Base-by-base conservation (phyloP, 345 rosid genomes). In the Sapria himalayana region DNA sequence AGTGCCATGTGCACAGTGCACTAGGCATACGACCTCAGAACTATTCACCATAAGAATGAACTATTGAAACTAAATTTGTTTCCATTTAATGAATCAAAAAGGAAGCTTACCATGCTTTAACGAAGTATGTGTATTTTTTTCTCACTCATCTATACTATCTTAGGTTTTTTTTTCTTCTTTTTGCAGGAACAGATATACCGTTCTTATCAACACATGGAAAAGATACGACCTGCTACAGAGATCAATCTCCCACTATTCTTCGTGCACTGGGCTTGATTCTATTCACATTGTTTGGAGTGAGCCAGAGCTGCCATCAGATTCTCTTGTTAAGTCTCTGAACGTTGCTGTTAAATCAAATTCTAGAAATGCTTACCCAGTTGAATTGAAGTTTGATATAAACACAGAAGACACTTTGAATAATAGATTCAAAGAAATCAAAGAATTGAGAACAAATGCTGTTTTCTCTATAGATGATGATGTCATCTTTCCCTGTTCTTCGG, bases 221-320 rank as follows among this genome's bases (percentile, higher is more conserved):
- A 76, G 94, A 76, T 64, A 86, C 15, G 89, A 81, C 70, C 78
- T 86, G 13, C 52, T 86, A 56, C 78, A 76, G 80, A 61, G 72
- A 54, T 86, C 94, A 15, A 62, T 86, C 49, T 61, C 89, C 3
- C 97, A 86, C 48, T 86, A 81, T 41, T 59, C 81, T 4, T 49
- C 74, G 14, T 86, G 97, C 46, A 49, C 60, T 2, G 75, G 78
- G 48, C 81, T 86, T 16, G 68, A 72, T 25, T 81, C 97, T 21
- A 66, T 86, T 35, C 97, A 81, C 59, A 60, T 86, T 36, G 78
- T 86, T n/a, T 86, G 97, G 97, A 86, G 94, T 42, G 97, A 86
- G 56, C 97, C 94, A 20, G 62, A 66, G 41, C 89, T 89, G 62
- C 97, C 97, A 20, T 69, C 94, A 7, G 67, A 68, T 25, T 74